A percentile compares a stretch with the other conserved stretches of the same genome.
Conservation (phyloP, 495 filamentous ascomycete genomes). For the Penicillium ochrochloron region DNA sequence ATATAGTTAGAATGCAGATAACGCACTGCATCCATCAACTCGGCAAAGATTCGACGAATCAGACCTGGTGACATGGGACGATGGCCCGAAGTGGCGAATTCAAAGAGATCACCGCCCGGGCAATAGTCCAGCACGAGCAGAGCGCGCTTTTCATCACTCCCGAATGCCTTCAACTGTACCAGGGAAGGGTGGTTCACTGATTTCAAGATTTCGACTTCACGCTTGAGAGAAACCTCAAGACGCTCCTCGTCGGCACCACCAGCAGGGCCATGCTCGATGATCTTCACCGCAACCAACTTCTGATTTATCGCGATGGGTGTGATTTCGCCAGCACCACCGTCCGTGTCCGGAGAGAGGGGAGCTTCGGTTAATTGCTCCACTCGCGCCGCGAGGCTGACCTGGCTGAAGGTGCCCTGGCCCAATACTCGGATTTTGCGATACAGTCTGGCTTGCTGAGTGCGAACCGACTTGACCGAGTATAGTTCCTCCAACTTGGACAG, state of each 20-base stretch:
- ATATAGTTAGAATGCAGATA: conserved; percentile 87
- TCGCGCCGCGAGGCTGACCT: conserved; percentile 83
- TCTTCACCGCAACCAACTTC: conserved; percentile 89
- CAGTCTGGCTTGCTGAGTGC: conserved; percentile 48
- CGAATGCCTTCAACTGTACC: conserved; percentile 87
- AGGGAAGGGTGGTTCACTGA: conserved; percentile 84
- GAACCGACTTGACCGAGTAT: conserved; percentile 51
- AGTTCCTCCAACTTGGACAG: conserved; percentile 39
- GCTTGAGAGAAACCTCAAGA: conserved; percentile 87
- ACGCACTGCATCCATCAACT: conserved; percentile 80
- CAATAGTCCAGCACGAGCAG: conserved; percentile 90
- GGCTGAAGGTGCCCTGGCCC: conserved; percentile 94
- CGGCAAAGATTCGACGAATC: conserved; percentile 85
- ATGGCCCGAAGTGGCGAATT: conserved; percentile 72
- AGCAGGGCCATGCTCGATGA: conserved; percentile 91
- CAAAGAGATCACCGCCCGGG: conserved; percentile 92
- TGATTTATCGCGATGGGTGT: conserved; percentile 54
- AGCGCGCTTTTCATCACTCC: conserved; percentile 76
- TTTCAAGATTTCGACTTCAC: conserved; percentile 92
- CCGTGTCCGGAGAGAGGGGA: conserved; percentile 33
- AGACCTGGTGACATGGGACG: conserved; percentile 67
- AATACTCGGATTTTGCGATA: conserved; percentile 81
- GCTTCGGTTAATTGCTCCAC: conserved; percentile 39
- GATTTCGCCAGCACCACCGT: conserved; percentile 48
- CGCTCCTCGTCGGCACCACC: conserved; percentile 89